These are phyloP conservation scores for Pyrenophora seminiperda DNA, from an alignment of 2,329 filamentous ascomycete genomes.

Conservation along the genomic window DNA sequence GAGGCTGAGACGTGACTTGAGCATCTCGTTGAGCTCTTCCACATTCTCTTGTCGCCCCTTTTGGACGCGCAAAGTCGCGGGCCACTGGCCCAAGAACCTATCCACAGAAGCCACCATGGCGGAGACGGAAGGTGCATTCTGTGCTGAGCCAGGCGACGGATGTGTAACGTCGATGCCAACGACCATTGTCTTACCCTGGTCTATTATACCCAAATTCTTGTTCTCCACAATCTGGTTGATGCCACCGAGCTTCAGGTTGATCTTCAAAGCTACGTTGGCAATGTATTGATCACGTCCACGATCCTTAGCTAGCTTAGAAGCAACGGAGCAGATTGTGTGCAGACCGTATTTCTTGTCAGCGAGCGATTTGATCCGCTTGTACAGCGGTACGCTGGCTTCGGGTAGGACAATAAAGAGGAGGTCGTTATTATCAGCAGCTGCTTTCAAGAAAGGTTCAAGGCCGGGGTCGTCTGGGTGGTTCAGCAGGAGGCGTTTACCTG, in stretches of 20 bases:
- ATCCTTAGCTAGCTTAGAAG: slow-evolving; percentile 46
- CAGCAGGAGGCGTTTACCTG: slow-evolving; percentile 10
- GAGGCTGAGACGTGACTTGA: slow-evolving; percentile 66
- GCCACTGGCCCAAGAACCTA: slow-evolving; percentile 73
- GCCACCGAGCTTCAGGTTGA: slow-evolving; percentile 39
- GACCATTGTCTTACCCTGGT: slow-evolving; percentile 75
- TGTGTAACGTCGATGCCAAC: slow-evolving; percentile 89
- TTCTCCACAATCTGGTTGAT: slow-evolving; percentile 66
- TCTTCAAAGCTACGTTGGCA: slow-evolving; percentile 62
- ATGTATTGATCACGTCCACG: slow-evolving; percentile 45
- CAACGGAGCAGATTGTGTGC: slow-evolving; percentile 30
- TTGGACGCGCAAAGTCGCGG: slow-evolving; percentile 71
- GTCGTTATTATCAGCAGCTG: slow-evolving; percentile 3
- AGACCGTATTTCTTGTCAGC: slow-evolving; percentile 29
- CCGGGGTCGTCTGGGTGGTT: slow-evolving; percentile 9
- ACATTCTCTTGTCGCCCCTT: slow-evolving; percentile 70
- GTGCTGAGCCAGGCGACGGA: slow-evolving; percentile 68
- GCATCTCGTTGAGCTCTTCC: slow-evolving; percentile 62
- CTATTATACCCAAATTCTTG: slow-evolving; percentile 59
- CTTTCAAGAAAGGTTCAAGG: slow-evolving; percentile 6
- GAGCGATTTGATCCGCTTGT: slow-evolving; percentile 32
- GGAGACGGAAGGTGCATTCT: slow-evolving; percentile 71
- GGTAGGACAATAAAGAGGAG: slow-evolving; percentile 27
- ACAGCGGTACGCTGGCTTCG: slow-evolving; percentile 21
- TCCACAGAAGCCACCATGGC: slow-evolving; percentile 79